Evolutionary conservation across 495 filamentous ascomycete genomes (phyloP).

Genomic region (Talaromyces stipitatus): DNA sequence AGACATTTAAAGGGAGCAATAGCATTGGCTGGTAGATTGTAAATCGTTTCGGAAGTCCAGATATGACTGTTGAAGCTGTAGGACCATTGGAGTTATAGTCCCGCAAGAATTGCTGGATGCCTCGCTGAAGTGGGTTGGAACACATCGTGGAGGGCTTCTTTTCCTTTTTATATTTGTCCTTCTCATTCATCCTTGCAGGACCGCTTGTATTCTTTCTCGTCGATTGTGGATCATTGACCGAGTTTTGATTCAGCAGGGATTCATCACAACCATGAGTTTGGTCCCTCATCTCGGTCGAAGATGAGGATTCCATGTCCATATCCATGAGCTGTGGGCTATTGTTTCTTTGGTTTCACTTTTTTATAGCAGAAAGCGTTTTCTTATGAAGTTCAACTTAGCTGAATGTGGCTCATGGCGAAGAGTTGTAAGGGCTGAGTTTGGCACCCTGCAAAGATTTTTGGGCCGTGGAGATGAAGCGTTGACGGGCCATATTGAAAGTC

Average conservation of each 20-base stretch:
- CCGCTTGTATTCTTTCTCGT: background rate
- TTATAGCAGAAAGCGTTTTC: too few species aligned
- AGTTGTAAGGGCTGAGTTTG: background rate
- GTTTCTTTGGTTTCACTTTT: too few species aligned
- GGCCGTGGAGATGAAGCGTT: background rate
- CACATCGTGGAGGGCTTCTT: background rate
- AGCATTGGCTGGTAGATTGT: constrained; percentile 63
- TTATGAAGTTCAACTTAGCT: too few species aligned
- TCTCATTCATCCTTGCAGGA: background rate
- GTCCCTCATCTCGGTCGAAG: background rate
- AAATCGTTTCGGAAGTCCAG: constrained; percentile 54
- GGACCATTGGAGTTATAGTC: constrained; percentile 12
- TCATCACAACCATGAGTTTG: background rate
- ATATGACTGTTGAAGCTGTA: constrained; percentile 17
- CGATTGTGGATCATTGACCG: background rate
- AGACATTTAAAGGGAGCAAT: constrained; percentile 55
- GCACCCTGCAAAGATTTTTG: background rate
- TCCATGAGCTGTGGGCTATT: background rate
- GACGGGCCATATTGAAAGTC: background rate
- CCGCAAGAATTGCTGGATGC: constrained; percentile 23
- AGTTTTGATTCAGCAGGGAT: background rate
- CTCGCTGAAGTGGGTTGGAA: constrained; percentile 27
- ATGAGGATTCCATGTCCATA: background rate
- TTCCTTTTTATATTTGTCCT: background rate
- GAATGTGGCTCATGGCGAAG: background rate